Base-by-base conservation (phyloP, 495 filamentous ascomycete species). In the Podospora pseudocomata region DNA sequence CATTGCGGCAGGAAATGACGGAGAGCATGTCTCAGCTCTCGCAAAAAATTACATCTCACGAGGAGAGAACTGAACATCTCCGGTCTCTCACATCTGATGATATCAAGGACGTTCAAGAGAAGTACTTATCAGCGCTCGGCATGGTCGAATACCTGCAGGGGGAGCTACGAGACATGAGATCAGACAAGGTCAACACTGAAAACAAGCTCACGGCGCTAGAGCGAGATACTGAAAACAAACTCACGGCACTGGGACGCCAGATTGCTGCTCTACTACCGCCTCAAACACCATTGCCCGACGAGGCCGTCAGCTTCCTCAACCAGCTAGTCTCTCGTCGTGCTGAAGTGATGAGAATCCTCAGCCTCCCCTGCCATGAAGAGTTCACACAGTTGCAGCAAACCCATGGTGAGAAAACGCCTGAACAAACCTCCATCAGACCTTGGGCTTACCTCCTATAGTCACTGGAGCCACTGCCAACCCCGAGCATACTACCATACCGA, bases 161-260 rank as follows among this genome's bases (percentile, higher is more conserved):
- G 5, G 73, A 75, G 67, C 11, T 77, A 39, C 32, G 27, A 27
- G 65, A 64, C 15, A 9, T 72, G 23, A 66, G 64, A 49, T 68
- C 60, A 53, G 67, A 73, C 16, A 73, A 67, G 34, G 56, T 60
- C 0, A 60, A 58, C n/a, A 26, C 2, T 1, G 55, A 58, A 5
- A 57, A 23, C 18, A 57, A 57, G 18, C 54, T 57, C 54, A 20
- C n/a, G 39, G 13, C 63, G 68, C 23, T 23, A 23, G 23, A 23
- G 23, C 23, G 23, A 23, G 23, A 58, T 5, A 26, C 18, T 15
- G 55, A 58, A 26, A 34, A 64, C 19, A 74, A 67, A 27, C 3
- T 77, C 0, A 62, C 68, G 13, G 60, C 66, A 34, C 49, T 77
- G 18, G 68, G 70, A 55, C 20, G 18, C 19, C 61, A 64, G 11